Percentiles rank a stretch among this genome's conserved stretches.
Evolutionary conservation across 768 basidiomycete genomes (phyloP).

Genomic region (Tricholoma hemisulphureum): DNA sequence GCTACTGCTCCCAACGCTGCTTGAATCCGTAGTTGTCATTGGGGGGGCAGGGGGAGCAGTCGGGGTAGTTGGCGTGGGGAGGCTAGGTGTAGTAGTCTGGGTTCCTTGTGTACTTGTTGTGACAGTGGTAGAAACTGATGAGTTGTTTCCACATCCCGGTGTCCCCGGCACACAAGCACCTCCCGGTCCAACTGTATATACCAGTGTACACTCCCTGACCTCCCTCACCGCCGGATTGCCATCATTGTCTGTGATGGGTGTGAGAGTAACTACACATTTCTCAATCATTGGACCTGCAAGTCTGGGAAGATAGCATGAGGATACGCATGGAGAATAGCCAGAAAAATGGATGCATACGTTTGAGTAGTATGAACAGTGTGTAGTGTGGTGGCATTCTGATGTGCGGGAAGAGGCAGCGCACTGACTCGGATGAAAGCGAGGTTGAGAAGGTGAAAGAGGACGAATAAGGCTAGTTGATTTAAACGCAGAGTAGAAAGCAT

Average conservation of each 20-base stretch:
- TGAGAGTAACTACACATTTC: constrained; percentile 60
- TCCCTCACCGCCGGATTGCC: constrained; percentile 53
- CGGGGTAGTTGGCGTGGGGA: constrained; percentile 14
- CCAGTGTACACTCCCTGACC: constrained; percentile 50
- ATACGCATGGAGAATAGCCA: constrained; percentile 1
- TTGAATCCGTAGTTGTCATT: neutral
- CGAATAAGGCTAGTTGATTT: constrained; percentile 33
- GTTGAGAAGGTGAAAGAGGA: constrained; percentile 39
- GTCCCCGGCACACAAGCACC: constrained; percentile 22
- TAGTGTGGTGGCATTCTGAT: constrained; percentile 39
- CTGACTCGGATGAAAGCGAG: constrained; percentile 30
- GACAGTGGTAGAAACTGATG: constrained; percentile 7
- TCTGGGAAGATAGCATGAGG: constrained; percentile 28
- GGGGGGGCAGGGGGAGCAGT: constrained; percentile 18
- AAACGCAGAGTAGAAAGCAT: constrained; percentile 39
- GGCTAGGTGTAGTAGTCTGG: constrained; percentile 14
- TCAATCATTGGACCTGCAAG: constrained; percentile 50
- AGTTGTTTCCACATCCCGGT: constrained; percentile 10
- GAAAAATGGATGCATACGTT: constrained; percentile 42
- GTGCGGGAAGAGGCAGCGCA: constrained; percentile 37
- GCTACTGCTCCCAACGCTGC: neutral
- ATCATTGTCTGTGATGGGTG: constrained; percentile 47
- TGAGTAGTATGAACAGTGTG: constrained; percentile 43
- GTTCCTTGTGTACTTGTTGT: constrained; percentile 3
- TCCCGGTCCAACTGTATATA: constrained; percentile 22